phyloP scores from a whole-genome alignment of 2,329 filamentous ascomycete species.

The Oidium heveae region DNA sequence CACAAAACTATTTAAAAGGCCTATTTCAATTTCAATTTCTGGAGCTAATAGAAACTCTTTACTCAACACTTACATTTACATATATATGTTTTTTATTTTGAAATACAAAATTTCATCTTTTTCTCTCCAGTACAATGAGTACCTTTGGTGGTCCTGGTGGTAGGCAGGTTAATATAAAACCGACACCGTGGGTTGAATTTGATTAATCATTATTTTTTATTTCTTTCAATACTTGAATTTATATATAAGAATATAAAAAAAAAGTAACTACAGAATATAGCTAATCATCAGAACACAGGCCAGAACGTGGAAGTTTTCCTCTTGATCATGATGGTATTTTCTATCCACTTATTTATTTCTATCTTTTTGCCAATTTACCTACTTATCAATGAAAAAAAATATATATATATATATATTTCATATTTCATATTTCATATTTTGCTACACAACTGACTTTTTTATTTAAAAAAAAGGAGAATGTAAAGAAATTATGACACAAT shows the following conservation, averaged over 20 bases:
- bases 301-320: slow-evolving; percentile 85
- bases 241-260: background rate
- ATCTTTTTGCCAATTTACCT: no score
- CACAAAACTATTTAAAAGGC: no score
- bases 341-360: background rate
- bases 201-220: no score
- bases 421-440: no score
- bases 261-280: background rate
- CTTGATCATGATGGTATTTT: slow-evolving; percentile 63
- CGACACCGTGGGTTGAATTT: slow-evolving; percentile 33
- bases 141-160: slow-evolving; percentile 45
- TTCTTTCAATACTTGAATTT: no score
- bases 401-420: no score
- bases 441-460: no score
- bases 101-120: no score
- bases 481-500: slow-evolving; percentile 64
- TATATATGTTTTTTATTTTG: no score
- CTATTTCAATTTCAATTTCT: no score
- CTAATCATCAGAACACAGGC: slow-evolving; percentile 23
- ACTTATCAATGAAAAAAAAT: no score
- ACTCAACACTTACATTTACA: background rate
- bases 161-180: slow-evolving; percentile 35
- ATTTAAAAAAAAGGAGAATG: slow-evolving; percentile 44
- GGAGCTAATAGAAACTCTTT: no score
- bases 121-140: slow-evolving; percentile 20